phyloP scores from a whole-genome alignment of 208 protist genomes.

The Trypanosoma theileri region DNA sequence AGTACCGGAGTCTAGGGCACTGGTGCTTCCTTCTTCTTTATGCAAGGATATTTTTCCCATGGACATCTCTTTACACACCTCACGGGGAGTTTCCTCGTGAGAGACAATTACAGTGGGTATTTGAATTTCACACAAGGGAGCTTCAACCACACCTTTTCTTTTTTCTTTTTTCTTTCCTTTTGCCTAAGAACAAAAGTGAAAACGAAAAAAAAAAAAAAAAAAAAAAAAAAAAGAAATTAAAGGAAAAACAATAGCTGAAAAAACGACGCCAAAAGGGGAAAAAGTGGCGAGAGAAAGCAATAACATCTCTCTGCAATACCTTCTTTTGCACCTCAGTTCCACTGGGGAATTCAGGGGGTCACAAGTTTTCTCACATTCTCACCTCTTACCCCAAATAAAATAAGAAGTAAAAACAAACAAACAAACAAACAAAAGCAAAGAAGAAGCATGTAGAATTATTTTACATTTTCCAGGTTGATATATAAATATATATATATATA shows the following conservation, averaged over 20 bases:
- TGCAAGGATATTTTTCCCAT: too few relatives aligned
- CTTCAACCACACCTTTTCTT: too few relatives aligned
- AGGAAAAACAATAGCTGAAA: conserved; percentile 1
- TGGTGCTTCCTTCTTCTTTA: too few relatives aligned
- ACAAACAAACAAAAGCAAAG: not conserved
- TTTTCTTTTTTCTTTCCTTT: not conserved
- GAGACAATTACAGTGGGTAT: not conserved
- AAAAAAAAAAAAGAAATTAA: not conserved
- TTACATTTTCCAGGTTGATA: not conserved
- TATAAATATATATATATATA: conserved; percentile 4
- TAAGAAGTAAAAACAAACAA: too few relatives aligned
- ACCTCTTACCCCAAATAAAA: too few relatives aligned
- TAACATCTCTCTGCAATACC: not conserved
- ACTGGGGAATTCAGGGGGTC: too few relatives aligned
- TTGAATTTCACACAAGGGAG: too few relatives aligned
- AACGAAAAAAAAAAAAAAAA: conserved; percentile 25
- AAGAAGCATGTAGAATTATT: not conserved
- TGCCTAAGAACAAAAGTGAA: conserved; percentile 2
- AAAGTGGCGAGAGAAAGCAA: conserved; percentile 4
- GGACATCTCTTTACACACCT: too few relatives aligned
- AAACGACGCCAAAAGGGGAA: conserved; percentile 12
- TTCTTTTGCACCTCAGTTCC: too few relatives aligned
- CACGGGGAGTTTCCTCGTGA: too few relatives aligned
- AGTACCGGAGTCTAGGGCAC: too few relatives aligned
- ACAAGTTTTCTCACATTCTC: too few relatives aligned